These are phyloP conservation scores for Fusarium illudens DNA, from an alignment of 2,329 filamentous ascomycete species.

Conservation along the genomic window DNA sequence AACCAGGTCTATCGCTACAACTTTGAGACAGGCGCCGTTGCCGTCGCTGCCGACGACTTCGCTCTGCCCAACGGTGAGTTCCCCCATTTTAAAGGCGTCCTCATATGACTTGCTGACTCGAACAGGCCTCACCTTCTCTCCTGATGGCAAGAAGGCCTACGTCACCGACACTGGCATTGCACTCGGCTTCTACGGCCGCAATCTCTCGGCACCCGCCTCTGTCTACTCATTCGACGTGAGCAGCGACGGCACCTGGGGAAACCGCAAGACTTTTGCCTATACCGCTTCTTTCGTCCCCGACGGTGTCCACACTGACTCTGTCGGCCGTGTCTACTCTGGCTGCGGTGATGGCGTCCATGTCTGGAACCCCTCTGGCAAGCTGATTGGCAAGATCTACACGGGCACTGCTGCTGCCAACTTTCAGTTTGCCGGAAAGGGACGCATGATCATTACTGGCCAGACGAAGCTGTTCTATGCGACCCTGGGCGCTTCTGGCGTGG, in stretches of 20 bases:
- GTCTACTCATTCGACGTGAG: slow-evolving; percentile 59
- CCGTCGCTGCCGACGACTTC: slow-evolving; percentile 66
- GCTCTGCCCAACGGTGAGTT: slow-evolving; percentile 60
- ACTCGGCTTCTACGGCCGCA: slow-evolving; percentile 52
- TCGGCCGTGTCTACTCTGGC: slow-evolving; percentile 63
- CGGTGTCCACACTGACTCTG: slow-evolving; percentile 64
- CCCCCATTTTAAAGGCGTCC: fast-evolving
- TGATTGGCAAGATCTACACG: slow-evolving; percentile 66
- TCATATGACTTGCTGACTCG: neutral
- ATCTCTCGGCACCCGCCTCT: slow-evolving; percentile 53
- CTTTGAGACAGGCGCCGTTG: slow-evolving; percentile 58
- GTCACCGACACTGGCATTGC: slow-evolving; percentile 63
- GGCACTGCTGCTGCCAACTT: slow-evolving; percentile 57
- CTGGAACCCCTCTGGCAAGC: slow-evolving; percentile 55
- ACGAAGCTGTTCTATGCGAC: slow-evolving; percentile 48
- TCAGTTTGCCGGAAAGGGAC: slow-evolving; percentile 51
- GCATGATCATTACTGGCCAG: slow-evolving; percentile 48
- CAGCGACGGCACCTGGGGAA: slow-evolving; percentile 56
- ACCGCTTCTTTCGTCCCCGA: slow-evolving; percentile 64
- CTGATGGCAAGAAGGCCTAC: slow-evolving; percentile 61
- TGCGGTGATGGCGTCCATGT: slow-evolving; percentile 60
- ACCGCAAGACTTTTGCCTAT: slow-evolving; percentile 65
- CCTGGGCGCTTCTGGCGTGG: slow-evolving; percentile 4
- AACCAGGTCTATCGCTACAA: slow-evolving; percentile 68
- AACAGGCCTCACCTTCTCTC: slow-evolving; percentile 63